These are phyloP conservation scores for Apiospora phragmitis DNA, from an alignment of 2,329 filamentous ascomycete genomes.

Conservation along the genomic window DNA sequence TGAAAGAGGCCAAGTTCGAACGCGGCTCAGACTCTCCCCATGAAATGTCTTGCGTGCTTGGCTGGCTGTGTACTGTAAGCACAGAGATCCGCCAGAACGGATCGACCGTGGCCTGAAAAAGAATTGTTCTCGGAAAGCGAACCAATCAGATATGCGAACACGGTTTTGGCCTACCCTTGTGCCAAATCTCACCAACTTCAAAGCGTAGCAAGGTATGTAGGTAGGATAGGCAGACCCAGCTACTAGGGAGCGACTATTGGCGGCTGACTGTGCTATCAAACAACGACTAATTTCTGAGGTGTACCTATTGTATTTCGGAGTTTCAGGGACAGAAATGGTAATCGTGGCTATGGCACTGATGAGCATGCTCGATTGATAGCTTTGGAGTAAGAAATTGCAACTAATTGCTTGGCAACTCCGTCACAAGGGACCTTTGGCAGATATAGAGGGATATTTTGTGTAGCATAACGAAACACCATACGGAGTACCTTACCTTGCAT, in stretches of 20 bases:
- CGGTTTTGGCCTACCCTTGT: too few relatives aligned
- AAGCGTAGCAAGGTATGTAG: neutral
- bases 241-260: neutral
- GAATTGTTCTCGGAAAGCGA: neutral
- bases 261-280: conserved; percentile 3
- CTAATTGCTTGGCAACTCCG: conserved; percentile 1
- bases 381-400: neutral
- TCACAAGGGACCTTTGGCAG: neutral
- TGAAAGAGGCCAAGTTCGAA: neutral
- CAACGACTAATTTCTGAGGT: neutral
- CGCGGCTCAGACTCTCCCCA: neutral
- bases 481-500: neutral
- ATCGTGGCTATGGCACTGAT: neutral
- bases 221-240: neutral
- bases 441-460: neutral
- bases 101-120: conserved; percentile 3
- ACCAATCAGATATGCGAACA: neutral
- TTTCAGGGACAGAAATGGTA: neutral
- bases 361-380: neutral
- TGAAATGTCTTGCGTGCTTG: neutral
- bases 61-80: neutral
- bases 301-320: neutral
- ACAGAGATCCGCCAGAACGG: neutral
- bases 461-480: neutral
- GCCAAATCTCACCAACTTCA: neutral